Evolutionary conservation across 768 basidiomycete genomes (phyloP), one percentile per base, ranked within the genome.

Genomic region (Podaxis pistillaris): DNA sequence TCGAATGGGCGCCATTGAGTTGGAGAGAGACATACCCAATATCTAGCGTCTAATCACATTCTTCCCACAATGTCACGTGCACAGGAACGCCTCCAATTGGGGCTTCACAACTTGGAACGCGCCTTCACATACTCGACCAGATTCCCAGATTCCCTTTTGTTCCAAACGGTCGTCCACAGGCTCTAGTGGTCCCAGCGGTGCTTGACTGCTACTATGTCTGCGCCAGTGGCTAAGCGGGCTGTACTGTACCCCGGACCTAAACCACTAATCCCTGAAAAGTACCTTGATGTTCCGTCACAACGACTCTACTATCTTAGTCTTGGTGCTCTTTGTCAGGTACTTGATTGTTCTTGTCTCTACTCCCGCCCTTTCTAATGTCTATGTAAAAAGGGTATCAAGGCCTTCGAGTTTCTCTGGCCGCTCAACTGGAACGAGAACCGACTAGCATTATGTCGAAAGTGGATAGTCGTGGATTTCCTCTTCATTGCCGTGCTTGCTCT

Each of bases 241-340:
- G 22, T 22, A 15, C 15, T 22, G 46, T 47, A 33, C 47, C 50
- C 62, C 66, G 58, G 53, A 13, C 22, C 68, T 49, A 53, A 66
- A 56, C 77, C 93, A 46, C 77, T 90, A 40, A 86, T 96, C 56
- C 84, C 93, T 33, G 89, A 92, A 73, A 82, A 80, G 60, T 86
- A 86, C 70, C 66, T 94, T 33, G 90, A 91, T 69, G 78, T 87
- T 4, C 90, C 91, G 22, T 88, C 91, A 15, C 91, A 94, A 71
- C 81, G 94, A 55, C 81, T 91, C 5, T 93, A 95, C 68, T 83
- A 83, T 65, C 78, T 93, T 49, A 90, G 92, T 64, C 74, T 94
- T 26, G 90, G 88, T 7, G 82, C 87, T 44, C 78, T 94, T 1
- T 79, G 91, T 37, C 93, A 95, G 82, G 93, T 90, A 67, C 44